These are phyloP conservation scores for Cryptosporidium tyzzeri DNA, from an alignment of 169 alveolate species.

Conservation along the genomic window DNA sequence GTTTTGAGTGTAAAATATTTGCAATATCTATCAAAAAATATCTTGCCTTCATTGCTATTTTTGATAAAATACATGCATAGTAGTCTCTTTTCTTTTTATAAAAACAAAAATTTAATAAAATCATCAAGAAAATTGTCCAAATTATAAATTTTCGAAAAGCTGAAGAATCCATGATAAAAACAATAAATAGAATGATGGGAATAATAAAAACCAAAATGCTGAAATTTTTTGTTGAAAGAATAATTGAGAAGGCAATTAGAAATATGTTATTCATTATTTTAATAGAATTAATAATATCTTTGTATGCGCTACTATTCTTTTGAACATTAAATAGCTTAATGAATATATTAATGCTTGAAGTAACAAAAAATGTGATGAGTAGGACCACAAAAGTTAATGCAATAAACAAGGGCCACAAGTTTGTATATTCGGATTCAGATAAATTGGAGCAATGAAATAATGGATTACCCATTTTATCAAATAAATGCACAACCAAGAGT, in stretches of 20 bases:
- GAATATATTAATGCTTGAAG: neutral
- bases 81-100: neutral
- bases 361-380: neutral
- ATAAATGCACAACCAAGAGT: neutral
- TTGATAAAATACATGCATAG: neutral
- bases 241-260: neutral
- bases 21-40: slow-evolving; percentile 8
- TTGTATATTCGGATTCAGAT: neutral
- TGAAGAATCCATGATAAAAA: neutral
- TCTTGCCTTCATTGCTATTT: neutral
- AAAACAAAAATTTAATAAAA: neutral
- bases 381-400: neutral
- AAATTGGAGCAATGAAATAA: neutral
- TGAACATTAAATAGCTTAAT: neutral
- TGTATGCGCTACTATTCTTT: neutral
- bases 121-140: neutral
- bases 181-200: slow-evolving; percentile 16
- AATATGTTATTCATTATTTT: slow-evolving; percentile 12
- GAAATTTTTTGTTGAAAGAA: slow-evolving; percentile 40
- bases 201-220: slow-evolving; percentile 7
- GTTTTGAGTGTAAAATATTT: neutral
- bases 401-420: neutral
- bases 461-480: neutral
- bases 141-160: neutral
- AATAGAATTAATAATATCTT: slow-evolving; percentile 7